Evolutionary conservation across 2,329 filamentous ascomycete species (phyloP), one percentile per base, ranked within the genome.

Genomic region (Grosmannia huntii): DNA sequence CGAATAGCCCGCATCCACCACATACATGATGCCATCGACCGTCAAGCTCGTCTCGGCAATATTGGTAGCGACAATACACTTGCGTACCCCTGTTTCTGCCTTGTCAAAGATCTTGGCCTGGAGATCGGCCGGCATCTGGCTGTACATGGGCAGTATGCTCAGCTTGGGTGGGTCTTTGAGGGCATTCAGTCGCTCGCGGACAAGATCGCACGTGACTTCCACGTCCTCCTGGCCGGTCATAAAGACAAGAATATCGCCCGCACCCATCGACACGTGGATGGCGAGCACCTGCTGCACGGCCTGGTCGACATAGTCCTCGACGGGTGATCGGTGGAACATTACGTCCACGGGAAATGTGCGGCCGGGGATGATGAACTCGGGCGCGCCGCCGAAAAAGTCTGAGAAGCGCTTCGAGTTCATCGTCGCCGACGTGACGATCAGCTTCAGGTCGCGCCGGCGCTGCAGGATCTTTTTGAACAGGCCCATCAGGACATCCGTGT

Each of bases 181-280:
- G 33, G 92, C 82, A 63, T 89, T 86, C 19, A 99, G 76, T 50
- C 94, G 81, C 68, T 96, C 92, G 57, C 89, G 89, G 3, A 97
- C 81, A 23, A 97, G 76, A 67, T 99, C 94, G 68, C 94, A 99
- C 0, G 95, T 99, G 49, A 87, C 87, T 70, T 99, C 94, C 61
- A 99, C 99, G 67, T 99, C 94, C 72, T 99, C 95, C 70, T 97
- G 94, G 12, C 94, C 94, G 0, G 95, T 99, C 94, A 99, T 99
- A 72, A 99, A 99, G 10, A 99, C 92, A 10, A 99, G 76, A 58
- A 99, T 97, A 72, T 99, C 94, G 14, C 94, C 94, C 0, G 84
- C 73, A 0, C 89, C 89, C 77, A 97, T 95, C 0, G 91, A 96
- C 12, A 99, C 91, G 66, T 99, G 94, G 56, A 99, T 97, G 1